Evolutionary conservation across 768 basidiomycete species (phyloP), one percentile per base, ranked within the genome.

Genomic region (Boletus pseudopeckii): DNA sequence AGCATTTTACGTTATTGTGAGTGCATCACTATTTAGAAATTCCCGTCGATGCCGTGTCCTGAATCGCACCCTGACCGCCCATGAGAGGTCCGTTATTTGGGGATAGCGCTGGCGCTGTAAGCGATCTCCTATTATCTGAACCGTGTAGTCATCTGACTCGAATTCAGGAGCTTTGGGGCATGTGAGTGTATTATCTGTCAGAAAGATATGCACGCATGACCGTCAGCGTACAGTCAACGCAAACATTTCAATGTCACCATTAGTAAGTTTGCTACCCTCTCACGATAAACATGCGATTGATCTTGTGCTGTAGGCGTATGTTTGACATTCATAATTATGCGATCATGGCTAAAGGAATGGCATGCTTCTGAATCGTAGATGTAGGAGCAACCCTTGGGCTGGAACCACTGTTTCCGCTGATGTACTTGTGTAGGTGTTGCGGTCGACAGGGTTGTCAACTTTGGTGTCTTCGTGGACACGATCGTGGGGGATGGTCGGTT

Each of bases 51-150:
- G 20, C 18, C 5, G 2, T 45, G 2, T 5, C 5, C 13, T 37
- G n/a, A 20, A 9, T 20, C 7, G 3, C 24, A 4, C 17, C 7
- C 14, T 45, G 6, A 26, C 13, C 30, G 30, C 26, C 7, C 6
- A 17, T 50, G 33, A 5, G 22, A 64, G 62, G 55, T 46, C 11
- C 62, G 54, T 3, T 64, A 64, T 32, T 9, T 64, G 15, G 62
- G 62, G 1, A 56, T 60, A 30, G 54, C 52, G 24, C 39, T 60
- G n/a, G 48, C 58, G 1, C 9, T 64, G 63, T 64, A 48, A 55
- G 63, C 30, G 14, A 6, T 4, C 22, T 7, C 17, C 18, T 22
- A 5, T 38, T 38, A 11, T 45, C 14, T 15, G 50, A 18, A 28
- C 2, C 15, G 9, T 26, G 14, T 10, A 9, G 28, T 40, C 17